Base-by-base conservation (phyloP, 1,284 basidiomycete genomes). In the Binderoboletus segoi region DNA sequence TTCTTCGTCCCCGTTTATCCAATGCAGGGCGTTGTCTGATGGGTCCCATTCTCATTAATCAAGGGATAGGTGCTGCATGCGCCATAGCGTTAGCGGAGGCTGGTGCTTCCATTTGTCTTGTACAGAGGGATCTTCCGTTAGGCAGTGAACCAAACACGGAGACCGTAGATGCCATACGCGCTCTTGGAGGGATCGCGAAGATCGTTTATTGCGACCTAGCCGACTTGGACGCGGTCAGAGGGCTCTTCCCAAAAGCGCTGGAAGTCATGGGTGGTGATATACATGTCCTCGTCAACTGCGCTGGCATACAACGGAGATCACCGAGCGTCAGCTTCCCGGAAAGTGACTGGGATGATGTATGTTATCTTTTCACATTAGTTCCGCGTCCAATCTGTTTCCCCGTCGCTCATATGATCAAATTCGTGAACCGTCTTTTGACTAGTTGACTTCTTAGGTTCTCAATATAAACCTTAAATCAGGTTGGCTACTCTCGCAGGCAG, bases 221-320 rank as follows among this genome's bases (percentile, higher is more conserved):
- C 21, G 83, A 92, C 67, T 75, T 88, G 37, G 75, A 81, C 28
- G 77, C 81, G 30, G 91, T 96, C 62, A 86, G 82, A 65, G 67
- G 70, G 35, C 74, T 91, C 61, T 88, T 93, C 68, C 77, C 82
- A 51, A 76, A 78, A 51, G 90, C 93, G 26, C 77, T 88, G 20
- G 75, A 82, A 48, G 73, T 79, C 57, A 83, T 88, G 78, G 82
- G 77, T 43, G 83, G 81, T 47, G 76, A 84, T 54, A 88, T 98
- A 62, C 87, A 97, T 71, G 81, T 97, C 63, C 83, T 98, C 47
- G 85, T 98, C 71, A 96, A 98, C 75, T 97, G 94, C 72, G 96
- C 92, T 54, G 96, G 95, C 48, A 97, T 98, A 66, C 94, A 97
- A 73, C 82, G 93, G 67, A 80, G 94, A 73, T 86, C 89, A 54